phyloP scores from a whole-genome alignment of 257 asterid genomes.

The Solanum ossicruentum region DNA sequence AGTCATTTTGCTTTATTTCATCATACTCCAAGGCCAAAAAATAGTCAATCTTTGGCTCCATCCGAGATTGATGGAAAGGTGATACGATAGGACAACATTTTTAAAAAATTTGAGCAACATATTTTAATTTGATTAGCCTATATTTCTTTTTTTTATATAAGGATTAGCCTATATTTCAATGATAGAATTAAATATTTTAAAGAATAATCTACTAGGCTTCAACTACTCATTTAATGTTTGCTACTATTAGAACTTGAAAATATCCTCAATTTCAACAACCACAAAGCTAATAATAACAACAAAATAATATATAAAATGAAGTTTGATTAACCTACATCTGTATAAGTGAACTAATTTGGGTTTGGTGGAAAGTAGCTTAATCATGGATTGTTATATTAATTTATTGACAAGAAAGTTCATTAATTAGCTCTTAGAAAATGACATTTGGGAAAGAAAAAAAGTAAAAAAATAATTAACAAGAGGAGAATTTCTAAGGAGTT shows the following conservation, averaged over 20 bases:
- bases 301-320: not conserved
- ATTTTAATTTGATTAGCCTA: not conserved
- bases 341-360: not conserved
- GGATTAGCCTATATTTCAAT: too few species aligned
- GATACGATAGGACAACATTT: accelerated
- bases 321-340: not conserved
- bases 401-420: not conserved
- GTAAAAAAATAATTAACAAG: not conserved
- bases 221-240: not conserved
- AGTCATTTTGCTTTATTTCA: too few species aligned
- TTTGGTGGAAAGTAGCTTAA: not conserved
- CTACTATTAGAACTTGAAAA: not conserved
- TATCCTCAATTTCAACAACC: not conserved
- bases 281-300: not conserved
- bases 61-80: too few species aligned
- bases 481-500: not conserved
- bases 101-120: not conserved
- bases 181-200: not conserved
- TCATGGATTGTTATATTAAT: not conserved
- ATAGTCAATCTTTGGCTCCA: too few species aligned
- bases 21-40: too few species aligned
- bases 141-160: too few species aligned
- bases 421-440: not conserved
- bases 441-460: not conserved
- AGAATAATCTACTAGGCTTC: not conserved